Evolutionary conservation across 192 early-diverging fungal genomes (phyloP).

Genomic region (Rhizophagus sp.): DNA sequence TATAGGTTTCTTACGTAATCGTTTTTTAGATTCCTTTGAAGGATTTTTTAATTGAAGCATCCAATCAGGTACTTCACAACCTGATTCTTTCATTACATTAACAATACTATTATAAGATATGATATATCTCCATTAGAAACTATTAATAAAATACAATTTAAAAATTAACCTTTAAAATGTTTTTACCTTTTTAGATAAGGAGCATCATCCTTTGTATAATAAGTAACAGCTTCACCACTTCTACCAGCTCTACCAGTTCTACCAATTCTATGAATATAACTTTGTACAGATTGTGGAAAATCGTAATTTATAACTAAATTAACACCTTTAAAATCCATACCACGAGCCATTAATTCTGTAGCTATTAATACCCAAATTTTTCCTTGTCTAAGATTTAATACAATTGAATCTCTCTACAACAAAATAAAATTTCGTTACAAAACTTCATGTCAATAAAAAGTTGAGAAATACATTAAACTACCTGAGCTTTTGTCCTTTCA

Average conservation of each 20-base stretch:
- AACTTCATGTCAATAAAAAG: neutral
- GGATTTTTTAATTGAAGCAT: conserved; percentile 89
- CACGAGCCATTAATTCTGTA: conserved; percentile 96
- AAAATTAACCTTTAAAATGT: neutral
- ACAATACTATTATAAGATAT: conserved; percentile 63
- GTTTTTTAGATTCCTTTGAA: conserved; percentile 52
- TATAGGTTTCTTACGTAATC: conserved; percentile 65
- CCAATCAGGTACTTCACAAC: conserved; percentile 97
- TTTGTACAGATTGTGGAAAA: conserved; percentile 88
- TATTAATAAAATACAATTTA: neutral
- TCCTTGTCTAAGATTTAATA: conserved; percentile 86
- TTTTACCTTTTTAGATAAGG: conserved; percentile 77
- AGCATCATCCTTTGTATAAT: conserved; percentile 92
- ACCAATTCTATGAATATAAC: conserved; percentile 97
- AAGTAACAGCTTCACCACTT: conserved; percentile 86
- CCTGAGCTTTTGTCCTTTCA: conserved; percentile 89
- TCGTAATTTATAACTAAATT: conserved; percentile 98
- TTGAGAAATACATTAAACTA: conserved; percentile 31
- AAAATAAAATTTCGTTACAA: neutral
- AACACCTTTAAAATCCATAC: conserved; percentile 98
- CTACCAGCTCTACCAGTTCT: conserved; percentile 98
- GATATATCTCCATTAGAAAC: neutral
- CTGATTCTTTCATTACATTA: conserved; percentile 95
- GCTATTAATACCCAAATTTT: conserved; percentile 95
- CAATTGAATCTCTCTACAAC: conserved; percentile 76